Conservation (phyloP, 2,329 filamentous ascomycete species). For the Clathrospora elynae region DNA sequence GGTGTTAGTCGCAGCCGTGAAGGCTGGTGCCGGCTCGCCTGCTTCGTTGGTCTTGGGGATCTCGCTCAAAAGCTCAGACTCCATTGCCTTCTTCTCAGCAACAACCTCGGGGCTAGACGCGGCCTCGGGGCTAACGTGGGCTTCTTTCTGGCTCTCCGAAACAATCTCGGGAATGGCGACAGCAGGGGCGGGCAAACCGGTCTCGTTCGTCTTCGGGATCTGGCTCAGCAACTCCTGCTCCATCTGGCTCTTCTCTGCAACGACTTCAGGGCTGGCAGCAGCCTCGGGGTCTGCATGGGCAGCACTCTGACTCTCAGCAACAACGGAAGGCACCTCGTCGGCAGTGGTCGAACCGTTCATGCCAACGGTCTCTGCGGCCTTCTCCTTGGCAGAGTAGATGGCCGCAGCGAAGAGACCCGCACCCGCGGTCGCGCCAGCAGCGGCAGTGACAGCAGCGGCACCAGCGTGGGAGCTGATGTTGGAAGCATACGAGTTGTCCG, state of each 20-base stretch:
- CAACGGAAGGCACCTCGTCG: slow-evolving; percentile 60
- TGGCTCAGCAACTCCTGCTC: slow-evolving; percentile 66
- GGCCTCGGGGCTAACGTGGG: slow-evolving; percentile 67
- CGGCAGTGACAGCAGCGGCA: slow-evolving; percentile 30
- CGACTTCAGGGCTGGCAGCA: slow-evolving; percentile 65
- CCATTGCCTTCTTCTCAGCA: slow-evolving; percentile 70
- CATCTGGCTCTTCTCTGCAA: slow-evolving; percentile 70
- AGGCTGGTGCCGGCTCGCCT: slow-evolving; percentile 37
- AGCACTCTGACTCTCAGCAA: slow-evolving; percentile 72
- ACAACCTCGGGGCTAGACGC: slow-evolving; percentile 68
- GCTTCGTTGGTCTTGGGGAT: slow-evolving; percentile 50
- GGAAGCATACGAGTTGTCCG: slow-evolving; percentile 45
- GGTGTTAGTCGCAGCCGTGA: slow-evolving; percentile 17
- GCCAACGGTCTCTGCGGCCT: slow-evolving; percentile 46
- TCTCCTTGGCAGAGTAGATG: slow-evolving; percentile 41
- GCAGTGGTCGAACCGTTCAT: slow-evolving; percentile 50
- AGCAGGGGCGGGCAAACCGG: slow-evolving; percentile 48
- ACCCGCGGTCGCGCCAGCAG: slow-evolving; percentile 50
- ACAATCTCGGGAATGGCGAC: slow-evolving; percentile 61
- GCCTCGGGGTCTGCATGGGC: slow-evolving; percentile 68
- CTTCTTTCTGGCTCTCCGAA: slow-evolving; percentile 71
- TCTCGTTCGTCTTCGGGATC: slow-evolving; percentile 46
- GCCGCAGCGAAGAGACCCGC: slow-evolving; percentile 47
- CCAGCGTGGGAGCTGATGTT: slow-evolving; percentile 19
- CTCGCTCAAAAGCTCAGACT: slow-evolving; percentile 65